Evolutionary conservation across 2,329 filamentous ascomycete species (phyloP).

Genomic region (Hypoxylon rubiginosum): DNA sequence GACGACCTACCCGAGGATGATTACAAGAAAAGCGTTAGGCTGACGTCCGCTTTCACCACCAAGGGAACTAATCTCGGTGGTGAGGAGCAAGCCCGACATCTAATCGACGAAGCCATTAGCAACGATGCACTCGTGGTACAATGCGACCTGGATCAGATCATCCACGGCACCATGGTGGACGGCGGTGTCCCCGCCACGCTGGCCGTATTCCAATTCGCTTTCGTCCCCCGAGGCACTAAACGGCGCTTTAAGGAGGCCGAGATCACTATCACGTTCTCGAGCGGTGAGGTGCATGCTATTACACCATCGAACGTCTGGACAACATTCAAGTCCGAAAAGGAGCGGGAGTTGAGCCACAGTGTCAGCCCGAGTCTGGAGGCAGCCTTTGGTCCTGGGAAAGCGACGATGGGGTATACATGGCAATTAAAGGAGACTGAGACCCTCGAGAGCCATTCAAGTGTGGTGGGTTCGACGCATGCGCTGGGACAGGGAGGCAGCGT

Average conservation of each 20-base stretch:
- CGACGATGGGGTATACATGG: not conserved
- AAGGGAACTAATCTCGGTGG: no score
- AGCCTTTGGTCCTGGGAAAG: not conserved
- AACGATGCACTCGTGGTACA: not conserved
- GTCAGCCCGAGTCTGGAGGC: not conserved
- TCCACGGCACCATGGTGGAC: not conserved
- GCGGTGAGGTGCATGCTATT: not conserved
- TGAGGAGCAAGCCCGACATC: not conserved
- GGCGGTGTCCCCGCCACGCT: not conserved
- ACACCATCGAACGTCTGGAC: not conserved
- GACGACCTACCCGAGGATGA: no score
- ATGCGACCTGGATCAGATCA: not conserved
- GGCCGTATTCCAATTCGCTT: not conserved
- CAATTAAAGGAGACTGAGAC: not conserved
- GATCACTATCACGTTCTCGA: not conserved
- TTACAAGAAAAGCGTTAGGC: no score
- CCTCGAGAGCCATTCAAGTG: not conserved
- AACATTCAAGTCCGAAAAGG: not conserved
- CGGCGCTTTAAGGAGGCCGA: not conserved
- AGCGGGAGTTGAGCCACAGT: not conserved
- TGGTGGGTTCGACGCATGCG: no score
- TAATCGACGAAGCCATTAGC: not conserved
- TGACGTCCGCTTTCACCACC: no score
- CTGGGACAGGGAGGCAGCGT: no score
- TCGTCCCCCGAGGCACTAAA: not conserved